Percentiles rank a stretch among this genome's conserved stretches.
phyloP scores from a whole-genome alignment of 2,329 filamentous ascomycete genomes.

The Cladophialophora psammophila region DNA sequence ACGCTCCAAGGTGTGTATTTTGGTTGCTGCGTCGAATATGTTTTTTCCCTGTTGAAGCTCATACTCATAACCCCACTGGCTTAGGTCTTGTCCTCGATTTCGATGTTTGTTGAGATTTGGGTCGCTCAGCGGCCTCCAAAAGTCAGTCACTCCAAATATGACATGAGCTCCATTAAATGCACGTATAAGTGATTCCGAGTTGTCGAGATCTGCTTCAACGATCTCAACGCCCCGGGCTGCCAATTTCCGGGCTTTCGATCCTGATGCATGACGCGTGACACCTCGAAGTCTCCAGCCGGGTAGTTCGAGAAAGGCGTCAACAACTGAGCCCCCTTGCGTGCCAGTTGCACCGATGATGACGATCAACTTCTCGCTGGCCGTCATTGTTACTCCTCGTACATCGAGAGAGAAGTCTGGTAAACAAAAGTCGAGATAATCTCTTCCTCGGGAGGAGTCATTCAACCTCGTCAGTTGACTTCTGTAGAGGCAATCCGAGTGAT shows the following conservation, averaged over 20 bases:
- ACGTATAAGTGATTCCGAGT: conserved; percentile 40
- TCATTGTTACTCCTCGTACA: conserved; percentile 8
- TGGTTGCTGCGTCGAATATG: conserved; percentile 61
- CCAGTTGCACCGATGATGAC: conserved; percentile 61
- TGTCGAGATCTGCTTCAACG: conserved; percentile 44
- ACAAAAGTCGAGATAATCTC: too few species aligned
- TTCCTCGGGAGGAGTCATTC: too few species aligned
- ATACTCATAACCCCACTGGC: conserved; percentile 56
- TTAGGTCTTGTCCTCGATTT: conserved; percentile 29
- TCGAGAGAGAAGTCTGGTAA: too few species aligned
- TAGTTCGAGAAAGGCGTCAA: conserved; percentile 38
- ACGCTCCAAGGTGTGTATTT: conserved; percentile 30
- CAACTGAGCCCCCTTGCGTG: conserved; percentile 53
- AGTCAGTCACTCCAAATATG: conserved; percentile 65
- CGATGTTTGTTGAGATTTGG: conserved; percentile 46
- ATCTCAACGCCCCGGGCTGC: conserved; percentile 42
- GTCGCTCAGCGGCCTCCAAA: conserved; percentile 61
- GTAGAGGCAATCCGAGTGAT: too few species aligned
- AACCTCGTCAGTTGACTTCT: too few species aligned
- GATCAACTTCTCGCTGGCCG: conserved; percentile 33
- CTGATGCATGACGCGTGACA: conserved; percentile 43
- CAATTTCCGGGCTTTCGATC: conserved; percentile 38
- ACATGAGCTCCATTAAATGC: conserved; percentile 54
- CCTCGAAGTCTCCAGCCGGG: conserved; percentile 45
- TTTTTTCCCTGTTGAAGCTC: conserved; percentile 63